These are phyloP conservation scores for Monilinia vaccinii-corymbosi DNA, from an alignment of 2,329 filamentous ascomycete genomes.

Conservation along the genomic window DNA sequence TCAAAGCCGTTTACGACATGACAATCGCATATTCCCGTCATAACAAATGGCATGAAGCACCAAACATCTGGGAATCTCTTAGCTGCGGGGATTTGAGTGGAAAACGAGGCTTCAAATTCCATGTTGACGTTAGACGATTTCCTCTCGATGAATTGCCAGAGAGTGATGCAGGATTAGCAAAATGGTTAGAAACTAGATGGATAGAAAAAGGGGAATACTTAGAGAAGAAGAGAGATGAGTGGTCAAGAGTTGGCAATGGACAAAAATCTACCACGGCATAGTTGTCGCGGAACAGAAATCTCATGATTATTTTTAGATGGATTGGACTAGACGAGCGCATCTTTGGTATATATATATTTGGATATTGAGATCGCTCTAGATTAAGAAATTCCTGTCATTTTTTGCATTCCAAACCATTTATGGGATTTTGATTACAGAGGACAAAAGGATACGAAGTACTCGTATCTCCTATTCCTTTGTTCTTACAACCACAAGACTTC, in stretches of 20 bases:
- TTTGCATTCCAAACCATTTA: neutral
- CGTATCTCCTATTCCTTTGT: neutral
- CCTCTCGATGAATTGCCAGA: slow-evolving; percentile 39
- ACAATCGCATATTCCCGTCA: slow-evolving; percentile 44
- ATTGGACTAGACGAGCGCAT: neutral
- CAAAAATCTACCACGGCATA: slow-evolving; percentile 2
- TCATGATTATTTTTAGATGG: neutral
- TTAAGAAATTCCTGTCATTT: neutral
- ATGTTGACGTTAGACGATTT: slow-evolving; percentile 42
- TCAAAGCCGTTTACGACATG: slow-evolving; percentile 47
- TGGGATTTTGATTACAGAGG: neutral
- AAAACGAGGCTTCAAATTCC: slow-evolving; percentile 37
- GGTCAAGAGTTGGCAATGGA: slow-evolving; percentile 25
- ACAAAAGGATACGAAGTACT: neutral
- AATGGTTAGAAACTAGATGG: slow-evolving; percentile 45
- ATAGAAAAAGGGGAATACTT: slow-evolving; percentile 45
- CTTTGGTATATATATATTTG: neutral
- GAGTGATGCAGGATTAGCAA: slow-evolving; percentile 39
- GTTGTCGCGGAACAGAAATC: neutral
- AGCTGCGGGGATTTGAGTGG: slow-evolving; percentile 34
- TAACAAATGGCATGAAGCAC: slow-evolving; percentile 36
- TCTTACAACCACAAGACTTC: neutral
- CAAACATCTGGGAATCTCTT: slow-evolving; percentile 45
- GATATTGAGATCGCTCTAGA: neutral
- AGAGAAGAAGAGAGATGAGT: slow-evolving; percentile 36